Evolutionary conservation across 2,329 filamentous ascomycete genomes (phyloP).

Genomic region (Trichophyton equinum): DNA sequence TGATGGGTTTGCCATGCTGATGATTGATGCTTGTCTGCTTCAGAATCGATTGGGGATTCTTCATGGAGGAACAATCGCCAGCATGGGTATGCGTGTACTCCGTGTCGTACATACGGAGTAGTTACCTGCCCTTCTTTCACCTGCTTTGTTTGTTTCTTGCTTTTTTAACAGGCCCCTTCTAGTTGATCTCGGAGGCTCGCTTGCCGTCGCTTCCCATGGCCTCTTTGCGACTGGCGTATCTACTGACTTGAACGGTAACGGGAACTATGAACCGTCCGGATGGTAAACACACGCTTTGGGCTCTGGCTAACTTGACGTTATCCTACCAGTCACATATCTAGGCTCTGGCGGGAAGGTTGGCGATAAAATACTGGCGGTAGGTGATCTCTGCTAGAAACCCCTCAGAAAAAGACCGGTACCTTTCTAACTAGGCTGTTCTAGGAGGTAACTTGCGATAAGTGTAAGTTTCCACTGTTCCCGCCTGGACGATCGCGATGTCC

Average conservation of each 20-base stretch:
- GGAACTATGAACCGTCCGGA: neutral
- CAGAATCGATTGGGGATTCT: constrained; percentile 54
- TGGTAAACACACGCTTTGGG: neutral
- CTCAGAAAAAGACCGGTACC: neutral
- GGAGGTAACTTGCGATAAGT: constrained; percentile 54
- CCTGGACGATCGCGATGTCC: neutral
- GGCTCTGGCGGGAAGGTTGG: constrained; percentile 52
- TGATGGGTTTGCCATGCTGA: neutral
- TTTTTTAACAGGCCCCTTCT: neutral
- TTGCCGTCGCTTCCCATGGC: constrained; percentile 53
- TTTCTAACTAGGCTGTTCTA: constrained; percentile 12
- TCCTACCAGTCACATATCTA: constrained; percentile 46
- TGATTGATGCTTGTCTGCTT: neutral
- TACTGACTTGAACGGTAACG: constrained; percentile 48
- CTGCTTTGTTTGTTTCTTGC: neutral
- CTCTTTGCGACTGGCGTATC: constrained; percentile 55
- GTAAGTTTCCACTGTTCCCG: constrained; percentile 26
- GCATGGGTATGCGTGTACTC: constrained; percentile 34
- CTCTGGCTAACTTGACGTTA: neutral
- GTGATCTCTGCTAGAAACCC: constrained; percentile 6
- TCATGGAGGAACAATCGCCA: constrained; percentile 55
- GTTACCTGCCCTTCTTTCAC: neutral
- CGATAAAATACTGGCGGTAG: constrained; percentile 44
- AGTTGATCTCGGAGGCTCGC: constrained; percentile 54
- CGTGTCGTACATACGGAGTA: too few species aligned